Base-by-base conservation (phyloP, 2,329 filamentous ascomycete species). In the Hymenoscyphus occultus region DNA sequence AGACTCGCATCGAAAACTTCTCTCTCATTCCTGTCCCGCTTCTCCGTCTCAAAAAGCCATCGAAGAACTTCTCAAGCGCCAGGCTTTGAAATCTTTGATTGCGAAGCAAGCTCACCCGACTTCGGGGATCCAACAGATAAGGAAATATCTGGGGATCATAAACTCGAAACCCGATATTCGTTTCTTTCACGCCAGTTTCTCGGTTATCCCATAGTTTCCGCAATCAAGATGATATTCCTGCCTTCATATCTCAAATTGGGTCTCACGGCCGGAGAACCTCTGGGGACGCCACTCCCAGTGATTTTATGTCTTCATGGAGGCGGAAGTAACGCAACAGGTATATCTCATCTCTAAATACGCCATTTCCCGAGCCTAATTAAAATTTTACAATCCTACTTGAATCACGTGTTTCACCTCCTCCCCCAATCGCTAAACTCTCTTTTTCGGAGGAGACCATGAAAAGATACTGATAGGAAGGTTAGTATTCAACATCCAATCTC, bases 401-500 rank as follows among this genome's bases (percentile, higher is more conserved):
- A 39, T 32, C 28, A n/a, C 54, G 31, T 39, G 5, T 19, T 57
- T 57, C 31, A 4, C 54, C 10, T 32, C 31, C 54, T 56, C 54
- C 28, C 28, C 3, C 28, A 28, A 28, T 28, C 28, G 28, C 1
- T 28, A 28, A 3, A 28, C 28, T 28, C 28, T 28, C 28, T 28
- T 28, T n/a, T 22, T 12, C 13, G 39, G 59, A 39, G n/a, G 39
- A n/a, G 48, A 56, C 31, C 6, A 28, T 45, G 22, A 28, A 12
- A 42, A 35, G 12, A 39, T 31, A 45, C 48, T 56, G 16, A 62
- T 5, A 28, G 39, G 19, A 28, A 39, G 10, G 39, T 3, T 10
- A 62, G 60, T 70, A 31, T 70, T 65, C 65, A 66, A 67, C 16
- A 51, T 68, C 56, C 68, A 70, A 58, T 61, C 60, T 9, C 59